Base-by-base conservation (phyloP, 441 rosid genomes). In the Corymbia citriodora region DNA sequence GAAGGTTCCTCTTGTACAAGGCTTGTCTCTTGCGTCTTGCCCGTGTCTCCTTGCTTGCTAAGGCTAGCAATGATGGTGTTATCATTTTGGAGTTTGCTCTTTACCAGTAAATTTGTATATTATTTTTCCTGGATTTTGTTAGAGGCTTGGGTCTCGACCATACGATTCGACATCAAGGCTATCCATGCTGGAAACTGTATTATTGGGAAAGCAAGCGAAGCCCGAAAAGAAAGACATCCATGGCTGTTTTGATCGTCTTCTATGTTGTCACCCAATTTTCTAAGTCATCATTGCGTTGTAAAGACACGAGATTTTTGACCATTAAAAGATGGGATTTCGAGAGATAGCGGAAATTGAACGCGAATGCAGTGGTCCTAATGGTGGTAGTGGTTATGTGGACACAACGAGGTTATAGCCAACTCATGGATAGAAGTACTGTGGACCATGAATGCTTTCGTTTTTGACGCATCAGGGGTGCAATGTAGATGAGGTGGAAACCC, bases 1-100 rank as follows among this genome's bases (percentile, higher is more conserved):
- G 94, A 90, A 91, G 90, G 83, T 89, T 90, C 79, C 90, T 90
- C 89, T 90, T 93, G 92, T 90, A 74, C 91, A 88, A 79, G 88
- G 55, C 63, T 91, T 90, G 91, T 91, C 91, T 50, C 90, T 65
- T 88, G 85, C 85, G 52, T 45, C n/a, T 23, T 1, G 85, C 85
- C 53, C 52, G 23, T 79, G 52, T 45, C 53, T 79, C 85, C 18
- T 79, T 79, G 85, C n/a, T 45, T 45, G 85, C 85, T 23, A 74
- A 23, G 85, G 17, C 52, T 74, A 40, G 50, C 85, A 45, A 79
- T 13, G 85, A 45, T 7, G 50, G 18, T 79, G 85, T 79, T 25
- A 12, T 45, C 85, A 79, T 79, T 4, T 23, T 15, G 52, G n/a
- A 79, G 45, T n/a, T 45, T 79, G 53, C 27, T 45, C 49, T 45